Percentiles rank a stretch among this genome's conserved stretches.
phyloP scores from a whole-genome alignment of 2,329 filamentous ascomycete genomes.

The Cucurbitaria berberidis region DNA sequence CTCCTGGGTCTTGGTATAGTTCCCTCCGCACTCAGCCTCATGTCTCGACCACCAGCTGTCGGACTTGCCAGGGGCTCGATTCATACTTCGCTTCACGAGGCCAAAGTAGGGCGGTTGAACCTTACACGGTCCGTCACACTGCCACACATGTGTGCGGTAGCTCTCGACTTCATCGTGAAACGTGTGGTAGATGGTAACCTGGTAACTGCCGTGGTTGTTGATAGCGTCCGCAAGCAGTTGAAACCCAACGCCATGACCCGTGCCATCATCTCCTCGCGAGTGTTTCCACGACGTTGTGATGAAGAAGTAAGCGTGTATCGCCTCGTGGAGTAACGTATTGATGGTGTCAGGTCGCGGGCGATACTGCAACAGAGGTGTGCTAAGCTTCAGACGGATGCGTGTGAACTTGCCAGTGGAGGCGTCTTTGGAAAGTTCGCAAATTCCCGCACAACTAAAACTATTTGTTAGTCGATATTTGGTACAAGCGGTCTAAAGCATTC shows the following conservation, averaged over 20 bases:
- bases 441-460: constrained; percentile 49
- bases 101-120: constrained; percentile 51
- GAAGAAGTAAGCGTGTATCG: constrained; percentile 56
- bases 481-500: constrained; percentile 10
- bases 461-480: constrained; percentile 23
- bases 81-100: constrained; percentile 55
- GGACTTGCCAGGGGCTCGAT: constrained; percentile 50
- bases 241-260: constrained; percentile 53
- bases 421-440: constrained; percentile 53
- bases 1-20: constrained; percentile 51
- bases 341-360: constrained; percentile 52
- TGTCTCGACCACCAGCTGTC: constrained; percentile 53
- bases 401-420: constrained; percentile 45
- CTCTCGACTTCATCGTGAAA: constrained; percentile 56
- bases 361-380: constrained; percentile 53
- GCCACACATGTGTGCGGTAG: constrained; percentile 55
- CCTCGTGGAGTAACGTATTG: constrained; percentile 54
- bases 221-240: constrained; percentile 53
- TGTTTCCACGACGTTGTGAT: constrained; percentile 53
- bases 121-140: constrained; percentile 52
- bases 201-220: constrained; percentile 51
- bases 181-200: constrained; percentile 52
- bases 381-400: constrained; percentile 52
- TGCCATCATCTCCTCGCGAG: constrained; percentile 50
- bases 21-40: constrained; percentile 50